Conservation (phyloP, 805 yeast genomes). For the Lachancea thermotolerans region DNA sequence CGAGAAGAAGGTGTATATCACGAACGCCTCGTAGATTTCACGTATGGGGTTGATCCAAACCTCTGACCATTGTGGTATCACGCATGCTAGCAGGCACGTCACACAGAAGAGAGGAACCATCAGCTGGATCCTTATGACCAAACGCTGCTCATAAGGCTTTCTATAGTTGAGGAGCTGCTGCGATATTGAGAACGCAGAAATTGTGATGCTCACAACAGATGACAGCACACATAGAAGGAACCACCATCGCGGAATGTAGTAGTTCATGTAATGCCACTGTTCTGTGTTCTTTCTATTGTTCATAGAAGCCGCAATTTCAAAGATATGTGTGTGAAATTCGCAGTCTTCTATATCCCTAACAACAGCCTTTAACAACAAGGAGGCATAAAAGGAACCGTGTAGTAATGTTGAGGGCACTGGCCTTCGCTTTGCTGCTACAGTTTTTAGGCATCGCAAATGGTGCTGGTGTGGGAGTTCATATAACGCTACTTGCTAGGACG, state of each 20-base stretch:
- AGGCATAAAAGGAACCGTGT: not conserved
- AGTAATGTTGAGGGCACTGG: not conserved
- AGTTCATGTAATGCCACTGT: not conserved
- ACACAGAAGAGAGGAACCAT: slow-evolving; percentile 77
- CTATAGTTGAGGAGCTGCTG: slow-evolving; percentile 67
- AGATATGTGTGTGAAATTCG: not conserved
- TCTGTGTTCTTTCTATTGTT: not conserved
- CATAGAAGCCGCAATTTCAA: not conserved
- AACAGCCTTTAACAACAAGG: not conserved
- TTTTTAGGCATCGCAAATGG: slow-evolving; percentile 3
- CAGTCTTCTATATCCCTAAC: not conserved
- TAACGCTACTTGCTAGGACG: slow-evolving; percentile 17
- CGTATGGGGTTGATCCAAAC: slow-evolving; percentile 61
- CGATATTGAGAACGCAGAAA: slow-evolving; percentile 41
- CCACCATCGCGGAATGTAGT: slow-evolving; percentile 22
- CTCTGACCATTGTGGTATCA: slow-evolving; percentile 39
- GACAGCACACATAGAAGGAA: slow-evolving; percentile 19
- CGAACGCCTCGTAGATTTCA: slow-evolving; percentile 94
- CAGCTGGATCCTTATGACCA: slow-evolving; percentile 72
- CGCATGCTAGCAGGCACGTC: slow-evolving; percentile 55
- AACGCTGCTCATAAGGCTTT: slow-evolving; percentile 81
- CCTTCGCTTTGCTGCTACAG: not conserved
- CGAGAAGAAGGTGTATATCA: slow-evolving; percentile 86
- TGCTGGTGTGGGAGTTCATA: slow-evolving; percentile 23
- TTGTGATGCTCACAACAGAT: slow-evolving; percentile 30